These are phyloP conservation scores for Austroboletus novae-zelandiae DNA, from an alignment of 1,284 basidiomycete species.

Conservation along the genomic window DNA sequence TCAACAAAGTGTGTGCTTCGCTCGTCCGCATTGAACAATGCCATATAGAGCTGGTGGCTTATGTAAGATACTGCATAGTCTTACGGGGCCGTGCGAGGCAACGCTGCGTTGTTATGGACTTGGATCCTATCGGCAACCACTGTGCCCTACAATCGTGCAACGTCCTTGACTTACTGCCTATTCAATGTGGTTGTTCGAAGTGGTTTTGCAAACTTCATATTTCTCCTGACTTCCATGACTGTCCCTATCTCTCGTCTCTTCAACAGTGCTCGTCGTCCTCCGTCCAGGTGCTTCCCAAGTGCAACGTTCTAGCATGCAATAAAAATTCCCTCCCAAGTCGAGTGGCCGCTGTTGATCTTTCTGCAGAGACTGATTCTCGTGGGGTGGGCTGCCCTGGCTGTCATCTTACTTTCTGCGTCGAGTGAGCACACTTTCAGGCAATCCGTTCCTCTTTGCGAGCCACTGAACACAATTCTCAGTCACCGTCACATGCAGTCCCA, in stretches of 20 bases:
- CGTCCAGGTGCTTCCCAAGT: conserved; percentile 42
- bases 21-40: neutral
- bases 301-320: conserved; percentile 48
- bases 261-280: conserved; percentile 7
- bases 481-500: conserved; percentile 62
- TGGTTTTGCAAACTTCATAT: conserved; percentile 54
- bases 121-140: conserved; percentile 44
- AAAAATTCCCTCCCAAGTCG: conserved; percentile 51
- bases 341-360: conserved; percentile 28
- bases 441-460: neutral
- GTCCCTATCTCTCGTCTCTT: conserved; percentile 33
- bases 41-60: no score
- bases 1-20: conserved; percentile 1
- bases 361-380: conserved; percentile 24
- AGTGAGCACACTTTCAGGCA: conserved; percentile 47
- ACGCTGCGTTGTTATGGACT: conserved; percentile 25
- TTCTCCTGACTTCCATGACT: conserved; percentile 55
- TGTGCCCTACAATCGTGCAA: conserved; percentile 46
- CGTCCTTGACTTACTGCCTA: conserved; percentile 51
- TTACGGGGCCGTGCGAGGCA: neutral
- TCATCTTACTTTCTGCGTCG: conserved; percentile 56
- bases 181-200: conserved; percentile 43
- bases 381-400: conserved; percentile 50
- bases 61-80: no score
- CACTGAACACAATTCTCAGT: conserved; percentile 34